phyloP scores from a whole-genome alignment of 805 yeast genomes.

The Yamadazyma takamatsuzukensis region DNA sequence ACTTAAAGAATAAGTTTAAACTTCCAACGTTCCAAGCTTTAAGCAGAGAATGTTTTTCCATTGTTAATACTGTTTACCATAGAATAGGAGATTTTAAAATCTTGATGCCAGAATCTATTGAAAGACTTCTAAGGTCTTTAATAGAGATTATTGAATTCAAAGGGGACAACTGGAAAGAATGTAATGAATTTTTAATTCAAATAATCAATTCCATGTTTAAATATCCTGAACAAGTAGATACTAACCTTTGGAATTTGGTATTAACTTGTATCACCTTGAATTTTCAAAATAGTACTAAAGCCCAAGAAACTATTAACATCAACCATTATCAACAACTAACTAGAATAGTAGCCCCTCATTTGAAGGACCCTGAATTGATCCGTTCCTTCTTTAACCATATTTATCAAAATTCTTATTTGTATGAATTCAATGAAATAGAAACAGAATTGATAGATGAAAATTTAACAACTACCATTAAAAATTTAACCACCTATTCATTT shows the following conservation, averaged over 20 bases:
- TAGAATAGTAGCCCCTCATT: constrained; percentile 7
- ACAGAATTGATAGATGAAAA: constrained; percentile 20
- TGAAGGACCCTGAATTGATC: constrained; percentile 23
- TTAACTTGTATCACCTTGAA: constrained; percentile 40
- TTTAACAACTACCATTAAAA: constrained; percentile 33
- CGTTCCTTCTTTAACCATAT: constrained; percentile 45
- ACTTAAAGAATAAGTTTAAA: constrained; percentile 29
- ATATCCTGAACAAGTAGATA: constrained; percentile 8
- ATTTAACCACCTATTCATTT: constrained; percentile 38
- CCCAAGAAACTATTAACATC: constrained; percentile 42
- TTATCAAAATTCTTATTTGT: constrained; percentile 59
- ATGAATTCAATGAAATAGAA: constrained; percentile 56
- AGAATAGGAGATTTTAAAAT: constrained; percentile 23
- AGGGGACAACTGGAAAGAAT: constrained; percentile 48
- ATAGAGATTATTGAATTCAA: constrained; percentile 50
- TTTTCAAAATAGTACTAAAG: constrained; percentile 27
- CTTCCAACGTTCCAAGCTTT: constrained; percentile 65
- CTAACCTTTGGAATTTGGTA: constrained; percentile 38
- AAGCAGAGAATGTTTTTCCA: constrained; percentile 44
- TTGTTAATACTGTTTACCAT: constrained; percentile 37
- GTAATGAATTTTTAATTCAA: constrained; percentile 38
- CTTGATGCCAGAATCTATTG: constrained; percentile 43
- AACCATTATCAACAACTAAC: constrained; percentile 27
- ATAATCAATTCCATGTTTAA: constrained; percentile 27
- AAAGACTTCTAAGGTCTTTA: constrained; percentile 46